Conservation (phyloP, 1,284 basidiomycete genomes). For the Ustilago shanxiensis region DNA sequence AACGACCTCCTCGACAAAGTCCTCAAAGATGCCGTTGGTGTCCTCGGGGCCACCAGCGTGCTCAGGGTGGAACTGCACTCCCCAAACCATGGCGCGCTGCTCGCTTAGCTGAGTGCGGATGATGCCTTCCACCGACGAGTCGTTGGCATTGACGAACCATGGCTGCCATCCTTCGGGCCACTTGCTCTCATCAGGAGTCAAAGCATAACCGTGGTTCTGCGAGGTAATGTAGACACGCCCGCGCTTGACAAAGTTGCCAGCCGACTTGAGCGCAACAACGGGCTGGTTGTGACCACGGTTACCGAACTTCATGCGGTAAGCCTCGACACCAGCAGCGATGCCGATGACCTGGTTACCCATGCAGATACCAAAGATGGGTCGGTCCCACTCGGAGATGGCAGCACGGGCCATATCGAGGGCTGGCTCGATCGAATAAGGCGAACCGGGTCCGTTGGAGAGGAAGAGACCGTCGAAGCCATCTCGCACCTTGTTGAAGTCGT, state of each 20-base stretch:
- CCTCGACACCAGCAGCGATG: conserved; percentile 94
- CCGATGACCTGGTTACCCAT: conserved; percentile 89
- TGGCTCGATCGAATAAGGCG: conserved; percentile 89
- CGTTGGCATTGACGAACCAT: conserved; percentile 69
- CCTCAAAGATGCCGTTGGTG: conserved; percentile 67
- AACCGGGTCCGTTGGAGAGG: conserved; percentile 95
- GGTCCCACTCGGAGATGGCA: conserved; percentile 83
- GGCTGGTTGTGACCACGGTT: conserved; percentile 99
- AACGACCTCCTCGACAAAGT: conserved; percentile 67
- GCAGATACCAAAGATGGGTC: conserved; percentile 96
- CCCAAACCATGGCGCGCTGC: conserved; percentile 62
- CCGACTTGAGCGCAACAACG: conserved; percentile 88
- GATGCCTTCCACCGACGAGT: conserved; percentile 68
- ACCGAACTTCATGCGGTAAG: conserved; percentile 96
- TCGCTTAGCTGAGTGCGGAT: conserved; percentile 53
- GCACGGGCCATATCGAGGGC: conserved; percentile 85
- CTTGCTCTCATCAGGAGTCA: conserved; percentile 62
- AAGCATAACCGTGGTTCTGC: conserved; percentile 73
- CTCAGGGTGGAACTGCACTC: conserved; percentile 69
- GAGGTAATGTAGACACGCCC: conserved; percentile 96
- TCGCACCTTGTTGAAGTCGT: conserved; percentile 88
- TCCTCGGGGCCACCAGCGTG: conserved; percentile 69
- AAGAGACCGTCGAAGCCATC: conserved; percentile 95
- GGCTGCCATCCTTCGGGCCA: conserved; percentile 68
- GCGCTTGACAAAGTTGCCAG: conserved; percentile 86